Percentiles rank a stretch among this genome's conserved stretches.
Conservation (phyloP, 768 basidiomycete species). For the Candolleomyces aberdarensis region DNA sequence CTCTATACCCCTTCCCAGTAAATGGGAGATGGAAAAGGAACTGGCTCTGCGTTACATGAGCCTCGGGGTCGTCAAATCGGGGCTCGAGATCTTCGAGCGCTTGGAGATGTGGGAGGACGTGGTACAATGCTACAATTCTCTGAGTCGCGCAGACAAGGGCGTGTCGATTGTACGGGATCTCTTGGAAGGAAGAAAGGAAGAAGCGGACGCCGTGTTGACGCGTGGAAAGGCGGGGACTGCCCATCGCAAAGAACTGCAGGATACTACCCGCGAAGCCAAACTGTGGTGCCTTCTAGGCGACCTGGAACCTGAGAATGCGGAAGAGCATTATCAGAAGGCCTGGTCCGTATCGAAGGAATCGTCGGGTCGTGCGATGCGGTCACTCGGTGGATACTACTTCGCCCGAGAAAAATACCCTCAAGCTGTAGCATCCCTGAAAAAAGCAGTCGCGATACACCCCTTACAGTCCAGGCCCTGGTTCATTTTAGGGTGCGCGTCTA, state of each 20-base stretch:
- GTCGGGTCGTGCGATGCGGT: conserved; percentile 89
- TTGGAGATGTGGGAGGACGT: conserved; percentile 99
- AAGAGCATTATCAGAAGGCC: conserved; percentile 74
- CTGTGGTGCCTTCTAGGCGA: conserved; percentile 95
- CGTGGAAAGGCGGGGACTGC: conserved; percentile 52
- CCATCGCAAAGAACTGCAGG: conserved; percentile 43
- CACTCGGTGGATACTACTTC: conserved; percentile 84
- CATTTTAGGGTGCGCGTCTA: conserved; percentile 87
- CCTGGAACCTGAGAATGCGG: conserved; percentile 69
- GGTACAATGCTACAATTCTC: conserved; percentile 78
- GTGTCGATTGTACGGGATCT: conserved; percentile 81
- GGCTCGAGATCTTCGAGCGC: conserved; percentile 89
- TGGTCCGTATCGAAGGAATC: conserved; percentile 80
- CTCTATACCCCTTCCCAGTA: conserved; percentile 76
- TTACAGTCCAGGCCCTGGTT: conserved; percentile 90
- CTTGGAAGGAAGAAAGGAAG: conserved; percentile 79
- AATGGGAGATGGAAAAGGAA: conserved; percentile 93
- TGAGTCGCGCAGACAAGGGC: conserved; percentile 79
- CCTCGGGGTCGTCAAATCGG: conserved; percentile 85
- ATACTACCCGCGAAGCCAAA: conserved; percentile 79
- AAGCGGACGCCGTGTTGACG: conserved; percentile 68
- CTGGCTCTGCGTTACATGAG: conserved; percentile 79
- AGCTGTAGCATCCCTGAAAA: conserved; percentile 63
- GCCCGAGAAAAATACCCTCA: conserved; percentile 58
- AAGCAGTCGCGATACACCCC: conserved; percentile 86